phyloP scores from a whole-genome alignment of 352 stramenopile species.

The Globisporangium splendens region DNA sequence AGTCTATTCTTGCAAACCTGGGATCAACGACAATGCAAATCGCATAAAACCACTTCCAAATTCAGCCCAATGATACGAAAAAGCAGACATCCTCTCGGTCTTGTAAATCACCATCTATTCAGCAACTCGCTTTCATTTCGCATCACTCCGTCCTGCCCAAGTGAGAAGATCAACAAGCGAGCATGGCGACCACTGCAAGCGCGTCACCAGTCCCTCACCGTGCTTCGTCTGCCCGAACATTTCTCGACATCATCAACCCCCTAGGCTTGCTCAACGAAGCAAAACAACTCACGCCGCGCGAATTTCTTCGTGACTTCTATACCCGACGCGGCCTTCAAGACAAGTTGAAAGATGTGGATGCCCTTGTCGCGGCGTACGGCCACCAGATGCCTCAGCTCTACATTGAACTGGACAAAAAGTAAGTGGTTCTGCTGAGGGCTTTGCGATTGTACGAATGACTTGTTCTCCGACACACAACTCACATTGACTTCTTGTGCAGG shows the following conservation, averaged over 20 bases:
- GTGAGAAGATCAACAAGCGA: not conserved
- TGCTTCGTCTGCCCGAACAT: slow-evolving; percentile 21
- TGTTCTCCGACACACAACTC: too few relatives aligned
- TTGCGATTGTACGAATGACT: not conserved
- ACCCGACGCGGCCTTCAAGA: slow-evolving; percentile 51
- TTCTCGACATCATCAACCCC: slow-evolving; percentile 55
- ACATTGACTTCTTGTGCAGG: slow-evolving; percentile 16
- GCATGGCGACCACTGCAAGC: slow-evolving; percentile 17
- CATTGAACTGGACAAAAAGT: slow-evolving; percentile 70
- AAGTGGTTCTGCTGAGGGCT: not conserved
- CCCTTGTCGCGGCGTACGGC: slow-evolving; percentile 45
- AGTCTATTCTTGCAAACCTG: too few relatives aligned
- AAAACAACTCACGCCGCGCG: slow-evolving; percentile 39
- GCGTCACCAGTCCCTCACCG: not conserved
- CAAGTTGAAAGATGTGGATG: slow-evolving; percentile 70
- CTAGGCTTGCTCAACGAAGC: slow-evolving; percentile 52
- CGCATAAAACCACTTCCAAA: too few relatives aligned
- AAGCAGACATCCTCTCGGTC: too few relatives aligned
- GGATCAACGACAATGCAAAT: too few relatives aligned
- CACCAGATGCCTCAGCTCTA: slow-evolving; percentile 58
- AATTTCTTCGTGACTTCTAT: slow-evolving; percentile 79
- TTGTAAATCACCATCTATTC: too few relatives aligned
- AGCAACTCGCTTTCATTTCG: too few relatives aligned
- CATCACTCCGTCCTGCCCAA: too few relatives aligned
- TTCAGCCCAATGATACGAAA: too few relatives aligned